Evolutionary conservation across 306 rosid genomes (phyloP), one percentile per base, ranked within the genome.

Genomic region (Cyclanthera cordifolia): DNA sequence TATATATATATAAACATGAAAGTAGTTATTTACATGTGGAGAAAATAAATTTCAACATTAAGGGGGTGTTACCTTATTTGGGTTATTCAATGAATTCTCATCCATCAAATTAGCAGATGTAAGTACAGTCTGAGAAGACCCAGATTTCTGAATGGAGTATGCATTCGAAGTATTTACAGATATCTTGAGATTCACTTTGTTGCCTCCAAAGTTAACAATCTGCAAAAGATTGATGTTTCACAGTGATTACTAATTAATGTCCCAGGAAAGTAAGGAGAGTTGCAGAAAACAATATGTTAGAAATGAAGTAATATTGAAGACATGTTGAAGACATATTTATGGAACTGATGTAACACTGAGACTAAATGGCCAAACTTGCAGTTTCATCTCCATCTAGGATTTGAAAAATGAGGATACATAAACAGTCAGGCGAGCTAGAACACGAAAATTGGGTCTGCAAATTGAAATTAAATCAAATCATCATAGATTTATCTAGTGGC

Each of bases 151-250:
- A 37, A 69, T 51, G 59, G 80, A 69, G 73, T 82, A 83, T 8
- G 74, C 75, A 66, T 78, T 87, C 76, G 87, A 78, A 59, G 87
- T 89, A 10, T 52, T 51, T 14, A 87, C 47, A 20, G 74, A 68
- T 50, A 93, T 78, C 68, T 70, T 73, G 68, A 93, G 84, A 71
- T 76, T 82, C 75, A 86, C 95, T 0, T 65, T 12, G 74, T 53
- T 56, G 76, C 75, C 52, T 60, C 96, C 95, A 1, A 84, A 84
- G 86, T 93, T 93, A 72, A 93, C 98, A 73, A 84, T 73, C 98
- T 93, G 85, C 76, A 77, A 56, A 46, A 34, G 21, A 13, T 21
- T 17, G 41, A 65, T 41, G 39, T 65, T 65, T 37, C 51, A 41
- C 10, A 12, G 32, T 23, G 20, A 12, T 39, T 3, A 23, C 45